Evolutionary conservation across 2,329 filamentous ascomycete genomes (phyloP).

Genomic region (Colletotrichum siamense): DNA sequence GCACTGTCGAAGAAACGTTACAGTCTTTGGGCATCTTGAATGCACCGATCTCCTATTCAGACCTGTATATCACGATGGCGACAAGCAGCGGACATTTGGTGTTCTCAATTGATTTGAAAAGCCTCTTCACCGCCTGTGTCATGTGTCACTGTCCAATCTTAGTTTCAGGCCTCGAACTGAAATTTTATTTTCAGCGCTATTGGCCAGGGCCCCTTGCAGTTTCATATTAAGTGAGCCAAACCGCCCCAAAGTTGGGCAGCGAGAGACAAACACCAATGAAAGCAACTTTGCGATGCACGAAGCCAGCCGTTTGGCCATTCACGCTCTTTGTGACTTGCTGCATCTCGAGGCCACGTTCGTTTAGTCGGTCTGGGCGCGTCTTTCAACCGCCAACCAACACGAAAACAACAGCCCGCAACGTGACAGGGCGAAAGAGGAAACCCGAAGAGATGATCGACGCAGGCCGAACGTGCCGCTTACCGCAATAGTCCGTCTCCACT

Average conservation of each 20-base stretch:
- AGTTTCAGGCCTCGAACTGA: constrained; percentile 5
- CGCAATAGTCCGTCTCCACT: background rate
- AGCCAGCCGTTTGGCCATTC: background rate
- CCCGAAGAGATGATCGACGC: background rate
- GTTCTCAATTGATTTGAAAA: background rate
- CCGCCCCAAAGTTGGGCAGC: background rate
- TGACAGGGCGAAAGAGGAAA: background rate
- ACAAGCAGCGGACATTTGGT: background rate
- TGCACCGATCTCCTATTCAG: background rate
- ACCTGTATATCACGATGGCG: background rate
- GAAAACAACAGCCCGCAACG: background rate
- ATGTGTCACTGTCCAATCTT: background rate
- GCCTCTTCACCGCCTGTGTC: constrained; percentile 5
- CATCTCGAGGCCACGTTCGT: background rate
- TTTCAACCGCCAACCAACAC: background rate
- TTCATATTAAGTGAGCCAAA: constrained; percentile 5
- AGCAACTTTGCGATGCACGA: background rate
- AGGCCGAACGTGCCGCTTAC: background rate
- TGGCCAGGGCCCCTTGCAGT: background rate
- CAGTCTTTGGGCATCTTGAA: background rate
- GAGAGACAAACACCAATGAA: background rate
- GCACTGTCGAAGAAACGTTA: background rate
- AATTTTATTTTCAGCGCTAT: background rate
- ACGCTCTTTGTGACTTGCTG: background rate
- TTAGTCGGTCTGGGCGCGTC: background rate